phyloP scores from a whole-genome alignment of 306 rosid genomes.

The Begonia fuchsioides region DNA sequence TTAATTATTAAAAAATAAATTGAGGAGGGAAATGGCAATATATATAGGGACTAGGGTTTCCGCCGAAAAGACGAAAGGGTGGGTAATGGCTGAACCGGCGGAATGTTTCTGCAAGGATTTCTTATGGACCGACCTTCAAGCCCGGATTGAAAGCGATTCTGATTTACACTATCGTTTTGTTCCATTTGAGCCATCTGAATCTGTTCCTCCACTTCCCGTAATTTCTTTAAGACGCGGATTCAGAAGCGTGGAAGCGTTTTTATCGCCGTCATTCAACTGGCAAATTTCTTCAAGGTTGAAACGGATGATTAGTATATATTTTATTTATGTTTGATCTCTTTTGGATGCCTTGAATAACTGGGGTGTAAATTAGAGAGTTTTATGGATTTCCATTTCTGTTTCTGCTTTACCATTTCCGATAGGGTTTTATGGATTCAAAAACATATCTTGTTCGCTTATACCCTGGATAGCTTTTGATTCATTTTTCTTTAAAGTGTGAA shows the following conservation, averaged over 20 bases:
- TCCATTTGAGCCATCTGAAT: slow-evolving; percentile 16
- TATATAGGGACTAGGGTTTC: too few species aligned
- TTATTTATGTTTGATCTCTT: too few species aligned
- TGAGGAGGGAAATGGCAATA: too few species aligned
- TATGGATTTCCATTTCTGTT: too few species aligned
- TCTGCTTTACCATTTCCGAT: too few species aligned
- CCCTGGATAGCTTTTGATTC: neutral
- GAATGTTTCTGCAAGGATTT: slow-evolving; percentile 66
- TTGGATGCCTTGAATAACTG: too few species aligned
- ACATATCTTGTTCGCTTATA: too few species aligned
- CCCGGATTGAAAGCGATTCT: slow-evolving; percentile 47
- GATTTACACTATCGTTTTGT: slow-evolving; percentile 38
- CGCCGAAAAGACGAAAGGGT: neutral
- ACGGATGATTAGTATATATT: too few species aligned
- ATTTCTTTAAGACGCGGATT: slow-evolving; percentile 22
- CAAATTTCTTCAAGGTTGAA: slow-evolving; percentile 78
- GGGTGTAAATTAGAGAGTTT: too few species aligned
- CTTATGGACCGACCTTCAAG: slow-evolving; percentile 62
- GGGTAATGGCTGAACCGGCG: slow-evolving; percentile 23
- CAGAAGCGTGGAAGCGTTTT: slow-evolving; percentile 60
- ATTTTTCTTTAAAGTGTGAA: slow-evolving; percentile 42
- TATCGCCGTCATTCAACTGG: slow-evolving; percentile 83
- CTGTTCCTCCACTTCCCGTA: slow-evolving; percentile 2
- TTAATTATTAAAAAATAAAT: too few species aligned
- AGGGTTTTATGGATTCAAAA: too few species aligned